These are phyloP conservation scores for Podosphaera xanthii DNA, from an alignment of 2,329 filamentous ascomycete species.

Conservation along the genomic window DNA sequence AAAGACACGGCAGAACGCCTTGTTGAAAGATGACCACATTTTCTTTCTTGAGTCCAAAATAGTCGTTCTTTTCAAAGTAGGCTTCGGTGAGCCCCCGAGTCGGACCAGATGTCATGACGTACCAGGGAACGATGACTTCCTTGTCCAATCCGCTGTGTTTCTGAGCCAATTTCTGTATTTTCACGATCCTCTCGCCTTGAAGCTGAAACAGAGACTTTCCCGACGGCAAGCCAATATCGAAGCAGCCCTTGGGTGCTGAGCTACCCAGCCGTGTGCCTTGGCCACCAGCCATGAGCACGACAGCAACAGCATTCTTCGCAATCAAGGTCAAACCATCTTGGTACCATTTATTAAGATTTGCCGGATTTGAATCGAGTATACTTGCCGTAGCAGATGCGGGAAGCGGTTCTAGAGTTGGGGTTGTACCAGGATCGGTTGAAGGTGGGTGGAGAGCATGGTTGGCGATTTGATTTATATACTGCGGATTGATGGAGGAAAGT, in stretches of 20 bases:
- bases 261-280: constrained; percentile 89
- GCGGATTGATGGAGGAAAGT: constrained; percentile 59
- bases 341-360: constrained; percentile 70
- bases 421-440: constrained; percentile 22
- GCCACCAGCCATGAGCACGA: constrained; percentile 91
- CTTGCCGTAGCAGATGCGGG: constrained; percentile 72
- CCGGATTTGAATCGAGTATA: constrained; percentile 65
- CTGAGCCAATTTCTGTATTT: constrained; percentile 59
- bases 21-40: constrained; percentile 93
- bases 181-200: constrained; percentile 80
- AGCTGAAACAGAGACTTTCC: constrained; percentile 93
- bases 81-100: constrained; percentile 79
- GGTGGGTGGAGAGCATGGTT: constrained; percentile 61
- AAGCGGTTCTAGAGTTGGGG: constrained; percentile 49
- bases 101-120: constrained; percentile 97
- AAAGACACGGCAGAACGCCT: constrained; percentile 88
- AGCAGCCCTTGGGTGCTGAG: constrained; percentile 92
- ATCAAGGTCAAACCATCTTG: constrained; percentile 41
- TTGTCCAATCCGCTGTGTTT: constrained; percentile 35
- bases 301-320: constrained; percentile 47
- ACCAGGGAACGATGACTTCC: constrained; percentile 68
- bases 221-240: constrained; percentile 82
- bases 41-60: constrained; percentile 68
- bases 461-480: constrained; percentile 70
- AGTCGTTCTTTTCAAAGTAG: constrained; percentile 75